Evolutionary conservation across 2,329 filamentous ascomycete genomes (phyloP).

Genomic region (Diplodia intermedia): DNA sequence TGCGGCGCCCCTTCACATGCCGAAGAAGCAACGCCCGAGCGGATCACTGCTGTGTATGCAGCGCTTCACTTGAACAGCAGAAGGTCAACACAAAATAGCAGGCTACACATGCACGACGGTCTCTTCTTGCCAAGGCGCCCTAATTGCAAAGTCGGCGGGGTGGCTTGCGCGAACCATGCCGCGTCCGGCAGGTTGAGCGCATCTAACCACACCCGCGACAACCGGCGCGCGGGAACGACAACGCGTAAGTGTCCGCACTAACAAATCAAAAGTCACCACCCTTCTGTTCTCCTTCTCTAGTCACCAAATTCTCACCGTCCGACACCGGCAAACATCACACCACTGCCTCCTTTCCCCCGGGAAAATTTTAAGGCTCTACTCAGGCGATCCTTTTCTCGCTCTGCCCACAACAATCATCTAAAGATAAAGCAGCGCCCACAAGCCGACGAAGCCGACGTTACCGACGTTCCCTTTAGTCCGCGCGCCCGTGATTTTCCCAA

Average conservation of each 20-base stretch:
- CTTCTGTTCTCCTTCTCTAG: not conserved
- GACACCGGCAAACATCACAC: slow-evolving; percentile 1
- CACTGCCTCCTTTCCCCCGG: not conserved
- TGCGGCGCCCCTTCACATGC: not conserved
- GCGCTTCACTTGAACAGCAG: not conserved
- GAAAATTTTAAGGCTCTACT: not conserved
- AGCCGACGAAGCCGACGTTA: not conserved
- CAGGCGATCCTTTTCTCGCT: not conserved
- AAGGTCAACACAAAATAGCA: not conserved
- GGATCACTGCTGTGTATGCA: not conserved
- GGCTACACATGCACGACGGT: not conserved
- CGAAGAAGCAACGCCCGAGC: not conserved
- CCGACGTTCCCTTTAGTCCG: too few species aligned
- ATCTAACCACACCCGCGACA: not conserved
- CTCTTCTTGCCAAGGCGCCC: not conserved
- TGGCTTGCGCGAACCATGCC: not conserved
- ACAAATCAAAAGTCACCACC: not conserved
- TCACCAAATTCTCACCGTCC: not conserved
- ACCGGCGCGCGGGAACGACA: not conserved
- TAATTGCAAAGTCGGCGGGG: slow-evolving; percentile 12
- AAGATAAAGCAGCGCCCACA: not conserved
- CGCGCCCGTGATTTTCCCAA: not conserved
- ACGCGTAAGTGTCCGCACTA: not conserved
- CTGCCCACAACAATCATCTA: not conserved
- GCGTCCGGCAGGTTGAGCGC: not conserved